These are phyloP conservation scores for Sporothrix inflata DNA, from an alignment of 2,329 filamentous ascomycete genomes.

Conservation along the genomic window DNA sequence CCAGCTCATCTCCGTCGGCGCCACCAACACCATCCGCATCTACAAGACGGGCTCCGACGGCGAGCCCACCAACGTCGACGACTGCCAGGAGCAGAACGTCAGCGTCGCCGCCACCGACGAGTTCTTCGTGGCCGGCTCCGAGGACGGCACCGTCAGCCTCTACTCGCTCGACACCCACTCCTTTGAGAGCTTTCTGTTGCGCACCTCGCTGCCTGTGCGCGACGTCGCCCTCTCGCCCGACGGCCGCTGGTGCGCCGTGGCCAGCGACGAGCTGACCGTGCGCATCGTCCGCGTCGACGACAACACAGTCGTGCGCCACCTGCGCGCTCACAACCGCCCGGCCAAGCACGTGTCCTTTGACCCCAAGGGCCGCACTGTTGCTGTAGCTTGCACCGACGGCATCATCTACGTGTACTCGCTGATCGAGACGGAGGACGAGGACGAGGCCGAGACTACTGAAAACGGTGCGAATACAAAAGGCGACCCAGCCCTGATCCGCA, in stretches of 20 bases:
- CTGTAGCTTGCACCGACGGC: constrained; percentile 87
- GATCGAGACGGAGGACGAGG: constrained; percentile 62
- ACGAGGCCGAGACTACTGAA: neutral
- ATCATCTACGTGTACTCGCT: constrained; percentile 88
- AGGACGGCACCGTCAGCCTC: constrained; percentile 94
- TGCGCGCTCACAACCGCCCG: constrained; percentile 83
- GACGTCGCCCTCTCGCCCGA: constrained; percentile 84
- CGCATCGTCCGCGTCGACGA: constrained; percentile 85
- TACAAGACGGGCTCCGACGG: constrained; percentile 91
- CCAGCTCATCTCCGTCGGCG: constrained; percentile 86
- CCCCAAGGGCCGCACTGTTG: constrained; percentile 71
- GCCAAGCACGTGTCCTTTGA: constrained; percentile 93
- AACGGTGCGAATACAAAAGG: neutral
- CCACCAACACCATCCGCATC: constrained; percentile 90
- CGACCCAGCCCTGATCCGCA: constrained; percentile 73
- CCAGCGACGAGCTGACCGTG: constrained; percentile 93
- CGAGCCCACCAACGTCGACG: constrained; percentile 89
- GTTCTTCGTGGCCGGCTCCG: constrained; percentile 85
- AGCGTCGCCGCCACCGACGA: constrained; percentile 75
- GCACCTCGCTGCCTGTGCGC: constrained; percentile 82
- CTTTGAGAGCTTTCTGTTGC: constrained; percentile 80
- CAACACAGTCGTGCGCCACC: constrained; percentile 72
- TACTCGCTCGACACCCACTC: constrained; percentile 77
- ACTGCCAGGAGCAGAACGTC: constrained; percentile 83
- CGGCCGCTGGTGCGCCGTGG: constrained; percentile 85